phyloP scores from a whole-genome alignment of 805 yeast genomes.

The Metschnikowia vanudenii region DNA sequence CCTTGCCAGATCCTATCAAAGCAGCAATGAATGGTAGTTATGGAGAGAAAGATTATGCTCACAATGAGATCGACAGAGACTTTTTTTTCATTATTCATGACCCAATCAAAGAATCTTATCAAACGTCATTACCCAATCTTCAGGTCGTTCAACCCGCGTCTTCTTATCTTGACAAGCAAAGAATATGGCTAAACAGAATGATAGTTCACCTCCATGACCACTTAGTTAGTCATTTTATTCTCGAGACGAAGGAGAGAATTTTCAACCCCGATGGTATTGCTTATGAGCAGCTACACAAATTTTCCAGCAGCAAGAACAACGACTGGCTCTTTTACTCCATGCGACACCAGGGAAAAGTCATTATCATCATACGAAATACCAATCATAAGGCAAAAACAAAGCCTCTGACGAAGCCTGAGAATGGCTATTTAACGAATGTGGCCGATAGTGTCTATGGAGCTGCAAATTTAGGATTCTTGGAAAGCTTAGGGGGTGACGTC shows the following conservation, averaged over 20 bases:
- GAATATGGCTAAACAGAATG: not conserved
- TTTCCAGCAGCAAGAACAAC: slow-evolving; percentile 34
- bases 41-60: slow-evolving; percentile 1
- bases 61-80: slow-evolving; percentile 28
- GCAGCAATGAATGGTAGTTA: slow-evolving; percentile 9
- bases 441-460: slow-evolving; percentile 30
- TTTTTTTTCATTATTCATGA: slow-evolving; percentile 40
- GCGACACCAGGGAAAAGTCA: slow-evolving; percentile 27
- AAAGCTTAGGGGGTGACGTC: slow-evolving; percentile 43
- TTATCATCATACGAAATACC: slow-evolving; percentile 36
- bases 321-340: slow-evolving; percentile 46
- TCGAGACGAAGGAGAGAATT: slow-evolving; percentile 23
- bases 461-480: slow-evolving; percentile 37
- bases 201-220: slow-evolving; percentile 40
- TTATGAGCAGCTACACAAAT: slow-evolving; percentile 41
- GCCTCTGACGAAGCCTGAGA: slow-evolving; percentile 12
- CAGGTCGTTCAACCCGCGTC: slow-evolving; percentile 16
- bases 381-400: slow-evolving; percentile 23
- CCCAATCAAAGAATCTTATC: slow-evolving; percentile 21
- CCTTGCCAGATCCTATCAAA: slow-evolving; percentile 27
- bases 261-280: slow-evolving; percentile 22
- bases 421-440: slow-evolving; percentile 14
- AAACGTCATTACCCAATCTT: slow-evolving; percentile 39
- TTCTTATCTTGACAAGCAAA: not conserved
- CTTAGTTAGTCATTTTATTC: slow-evolving; percentile 30